Percentiles rank a stretch among this genome's conserved stretches.
These are phyloP conservation scores for Eudorina sp. DNA, from an alignment of 139 green algal species.

Conservation along the genomic window DNA sequence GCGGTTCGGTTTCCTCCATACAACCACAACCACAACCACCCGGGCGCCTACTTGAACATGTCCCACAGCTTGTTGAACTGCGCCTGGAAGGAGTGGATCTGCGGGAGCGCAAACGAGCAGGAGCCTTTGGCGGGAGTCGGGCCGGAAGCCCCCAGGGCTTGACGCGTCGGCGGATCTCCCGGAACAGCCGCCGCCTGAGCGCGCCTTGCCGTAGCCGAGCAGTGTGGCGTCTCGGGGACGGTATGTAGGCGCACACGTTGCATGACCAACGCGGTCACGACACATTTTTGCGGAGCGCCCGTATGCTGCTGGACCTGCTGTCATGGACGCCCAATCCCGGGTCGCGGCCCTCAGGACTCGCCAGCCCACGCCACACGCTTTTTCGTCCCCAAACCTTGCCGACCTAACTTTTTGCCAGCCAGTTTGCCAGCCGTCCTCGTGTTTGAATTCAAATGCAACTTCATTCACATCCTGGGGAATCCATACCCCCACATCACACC, in stretches of 20 bases:
- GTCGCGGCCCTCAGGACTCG: not conserved
- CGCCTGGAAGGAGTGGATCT: conserved; percentile 39
- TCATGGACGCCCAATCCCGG: not conserved
- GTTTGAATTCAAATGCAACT: too few species aligned
- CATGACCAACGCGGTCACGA: not conserved
- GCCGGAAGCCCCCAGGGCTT: not conserved
- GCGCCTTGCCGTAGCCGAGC: not conserved
- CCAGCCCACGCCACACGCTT: not conserved
- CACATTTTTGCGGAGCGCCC: too few species aligned
- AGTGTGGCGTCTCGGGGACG: too few species aligned
- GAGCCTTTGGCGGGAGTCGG: not conserved
- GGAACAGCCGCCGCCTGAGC: not conserved
- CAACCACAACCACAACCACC: too few species aligned
- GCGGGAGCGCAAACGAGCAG: not conserved
- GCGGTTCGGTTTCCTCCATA: too few species aligned
- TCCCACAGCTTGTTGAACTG: conserved; percentile 63
- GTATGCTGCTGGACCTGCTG: too few species aligned
- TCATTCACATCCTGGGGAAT: too few species aligned
- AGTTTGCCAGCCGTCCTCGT: too few species aligned
- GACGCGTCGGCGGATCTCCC: not conserved
- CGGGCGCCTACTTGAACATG: conserved; percentile 67
- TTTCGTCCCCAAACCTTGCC: not conserved
- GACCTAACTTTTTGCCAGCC: not conserved
- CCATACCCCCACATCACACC: not conserved
- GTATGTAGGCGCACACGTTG: not conserved